Percentiles rank a stretch among this genome's conserved stretches.
Evolutionary conservation across 495 filamentous ascomycete genomes (phyloP).

Genomic region (Neurospora tetraspora): DNA sequence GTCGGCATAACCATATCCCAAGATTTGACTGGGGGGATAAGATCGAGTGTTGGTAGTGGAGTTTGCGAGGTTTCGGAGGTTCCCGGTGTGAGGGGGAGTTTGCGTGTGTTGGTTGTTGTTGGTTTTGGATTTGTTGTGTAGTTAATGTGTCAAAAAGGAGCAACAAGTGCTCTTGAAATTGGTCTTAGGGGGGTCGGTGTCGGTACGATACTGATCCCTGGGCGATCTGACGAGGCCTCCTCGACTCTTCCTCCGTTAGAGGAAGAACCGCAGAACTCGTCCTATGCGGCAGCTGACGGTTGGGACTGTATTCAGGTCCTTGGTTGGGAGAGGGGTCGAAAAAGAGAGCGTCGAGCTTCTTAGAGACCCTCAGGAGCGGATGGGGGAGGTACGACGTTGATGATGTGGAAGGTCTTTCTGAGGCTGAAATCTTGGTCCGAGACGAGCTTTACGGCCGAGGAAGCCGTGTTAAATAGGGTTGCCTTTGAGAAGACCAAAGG

Average conservation of each 20-base stretch:
- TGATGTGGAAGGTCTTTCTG: conserved; percentile 55
- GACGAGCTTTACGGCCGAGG: conserved; percentile 49
- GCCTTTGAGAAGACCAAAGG: conserved; percentile 69
- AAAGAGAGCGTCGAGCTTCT: conserved; percentile 35
- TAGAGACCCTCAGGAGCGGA: conserved; percentile 43
- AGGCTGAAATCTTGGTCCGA: conserved; percentile 73
- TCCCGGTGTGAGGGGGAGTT: background rate
- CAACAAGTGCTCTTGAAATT: conserved; percentile 9
- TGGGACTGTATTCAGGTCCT: conserved; percentile 43
- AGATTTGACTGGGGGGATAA: conserved; percentile 16
- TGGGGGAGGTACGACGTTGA: conserved; percentile 38
- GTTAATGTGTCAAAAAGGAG: background rate
- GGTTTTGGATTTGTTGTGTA: background rate
- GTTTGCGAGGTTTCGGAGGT: background rate
- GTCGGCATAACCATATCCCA: conserved; percentile 48
- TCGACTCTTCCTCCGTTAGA: conserved; percentile 90
- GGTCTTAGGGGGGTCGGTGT: conserved; percentile 83
- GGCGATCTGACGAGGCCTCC: conserved; percentile 76
- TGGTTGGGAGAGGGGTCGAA: conserved; percentile 47
- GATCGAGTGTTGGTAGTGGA: conserved; percentile 1
- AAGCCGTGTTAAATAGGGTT: conserved; percentile 57
- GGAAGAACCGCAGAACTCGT: conserved; percentile 92
- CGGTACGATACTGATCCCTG: conserved; percentile 65
- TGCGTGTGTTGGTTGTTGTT: background rate
- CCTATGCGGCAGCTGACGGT: conserved; percentile 97